These are phyloP conservation scores for Rhizoclosmatium globosum DNA, from an alignment of 192 early-diverging fungal genomes.

Conservation along the genomic window DNA sequence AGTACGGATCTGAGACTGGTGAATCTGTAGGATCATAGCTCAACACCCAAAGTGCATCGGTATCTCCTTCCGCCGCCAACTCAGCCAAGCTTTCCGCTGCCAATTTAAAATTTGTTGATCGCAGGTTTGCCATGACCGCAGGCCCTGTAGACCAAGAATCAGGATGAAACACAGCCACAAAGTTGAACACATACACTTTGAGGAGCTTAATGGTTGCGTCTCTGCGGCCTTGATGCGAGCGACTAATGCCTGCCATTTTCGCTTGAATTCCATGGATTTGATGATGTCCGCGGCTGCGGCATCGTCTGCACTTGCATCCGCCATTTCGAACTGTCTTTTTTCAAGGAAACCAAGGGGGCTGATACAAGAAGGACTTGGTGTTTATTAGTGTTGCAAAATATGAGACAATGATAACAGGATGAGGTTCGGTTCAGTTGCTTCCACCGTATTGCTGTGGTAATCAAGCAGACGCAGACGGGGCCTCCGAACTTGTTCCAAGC, in stretches of 20 bases:
- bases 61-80: slow-evolving; percentile 13
- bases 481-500: no score
- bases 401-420: no score
- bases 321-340: not conserved
- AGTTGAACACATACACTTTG: not conserved
- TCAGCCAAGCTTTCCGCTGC: not conserved
- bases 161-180: not conserved
- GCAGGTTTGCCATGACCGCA: not conserved
- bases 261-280: not conserved
- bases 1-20: slow-evolving; percentile 13
- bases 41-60: slow-evolving; percentile 20
- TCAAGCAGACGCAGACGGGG: no score
- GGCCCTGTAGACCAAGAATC: not conserved
- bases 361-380: no score
- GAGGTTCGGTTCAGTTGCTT: no score
- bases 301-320: slow-evolving; percentile 5
- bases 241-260: not conserved
- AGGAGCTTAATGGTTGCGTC: not conserved
- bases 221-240: not conserved
- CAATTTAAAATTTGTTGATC: not conserved
- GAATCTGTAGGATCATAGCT: slow-evolving; percentile 3
- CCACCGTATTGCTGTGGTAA: no score
- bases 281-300: not conserved
- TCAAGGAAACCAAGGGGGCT: no score
- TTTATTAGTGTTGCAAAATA: no score